Conservation (phyloP, 192 early-diverging fungal genomes). For the Coemansia pectinata region DNA sequence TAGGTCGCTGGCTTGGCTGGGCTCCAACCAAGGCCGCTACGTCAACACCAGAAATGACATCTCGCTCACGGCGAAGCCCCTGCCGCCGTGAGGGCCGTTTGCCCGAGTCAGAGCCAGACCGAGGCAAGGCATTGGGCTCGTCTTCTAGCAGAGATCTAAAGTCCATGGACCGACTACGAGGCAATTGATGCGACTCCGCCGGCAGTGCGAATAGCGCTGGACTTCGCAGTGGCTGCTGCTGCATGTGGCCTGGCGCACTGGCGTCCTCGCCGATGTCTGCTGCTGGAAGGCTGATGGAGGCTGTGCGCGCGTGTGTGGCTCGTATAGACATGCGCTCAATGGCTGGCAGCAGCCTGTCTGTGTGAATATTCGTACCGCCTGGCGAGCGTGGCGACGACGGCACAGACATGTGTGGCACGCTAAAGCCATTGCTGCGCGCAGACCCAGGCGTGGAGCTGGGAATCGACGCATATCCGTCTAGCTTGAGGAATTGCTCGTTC, state of each 20-base stretch:
- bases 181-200: slow-evolving; percentile 15
- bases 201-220: slow-evolving; percentile 9
- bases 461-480: slow-evolving; percentile 12
- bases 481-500: slow-evolving; percentile 41
- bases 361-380: slow-evolving; percentile 1
- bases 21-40: not conserved
- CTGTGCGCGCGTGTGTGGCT: slow-evolving; percentile 11
- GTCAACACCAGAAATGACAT: not conserved
- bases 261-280: not conserved
- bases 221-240: not conserved
- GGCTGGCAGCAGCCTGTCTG: not conserved
- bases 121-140: not conserved
- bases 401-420: not conserved
- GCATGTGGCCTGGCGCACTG: not conserved
- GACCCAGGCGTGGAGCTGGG: slow-evolving; percentile 8
- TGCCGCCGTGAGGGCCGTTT: not conserved
- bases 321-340: slow-evolving; percentile 1
- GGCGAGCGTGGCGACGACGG: slow-evolving; percentile 4
- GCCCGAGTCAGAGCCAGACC: not conserved
- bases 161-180: slow-evolving; percentile 51
- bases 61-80: not conserved
- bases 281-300: not conserved
- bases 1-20: not conserved
- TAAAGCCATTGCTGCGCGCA: not conserved
- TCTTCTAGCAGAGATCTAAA: slow-evolving; percentile 3